phyloP scores from a whole-genome alignment of 139 green algal genomes.

The Chlamydomonas incerta region DNA sequence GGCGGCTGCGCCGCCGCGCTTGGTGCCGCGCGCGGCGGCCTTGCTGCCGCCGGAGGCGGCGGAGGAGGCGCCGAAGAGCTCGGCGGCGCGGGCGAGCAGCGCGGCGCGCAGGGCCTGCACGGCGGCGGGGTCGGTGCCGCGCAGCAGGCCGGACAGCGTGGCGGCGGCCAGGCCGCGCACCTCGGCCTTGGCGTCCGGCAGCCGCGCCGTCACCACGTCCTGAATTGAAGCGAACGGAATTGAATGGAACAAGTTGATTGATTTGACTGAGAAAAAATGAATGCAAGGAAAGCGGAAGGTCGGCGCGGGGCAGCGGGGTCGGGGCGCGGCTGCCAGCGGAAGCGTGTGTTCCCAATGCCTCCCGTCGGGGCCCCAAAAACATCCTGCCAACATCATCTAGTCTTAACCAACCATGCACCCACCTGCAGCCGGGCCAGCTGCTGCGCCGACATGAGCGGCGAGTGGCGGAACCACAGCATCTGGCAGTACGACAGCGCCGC shows the following conservation, averaged over 20 bases:
- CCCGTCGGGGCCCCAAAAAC: too few relatives aligned
- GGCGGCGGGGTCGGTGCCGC: slow-evolving; percentile 52
- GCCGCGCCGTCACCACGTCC: slow-evolving; percentile 60
- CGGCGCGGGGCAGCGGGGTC: too few relatives aligned
- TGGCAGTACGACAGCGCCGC: slow-evolving; percentile 78
- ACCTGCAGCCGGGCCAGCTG: slow-evolving; percentile 43
- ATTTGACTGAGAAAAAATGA: too few relatives aligned
- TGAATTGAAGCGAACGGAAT: slow-evolving; percentile 1
- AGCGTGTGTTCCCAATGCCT: too few relatives aligned
- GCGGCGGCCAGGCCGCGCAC: slow-evolving; percentile 73
- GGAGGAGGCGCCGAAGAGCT: slow-evolving; percentile 56
- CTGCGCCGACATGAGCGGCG: slow-evolving; percentile 68
- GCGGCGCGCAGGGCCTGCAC: slow-evolving; percentile 49
- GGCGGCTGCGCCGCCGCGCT: neutral
- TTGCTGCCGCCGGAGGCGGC: neutral
- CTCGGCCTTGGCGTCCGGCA: slow-evolving; percentile 79
- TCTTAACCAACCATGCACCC: neutral
- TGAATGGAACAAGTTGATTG: neutral
- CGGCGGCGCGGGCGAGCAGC: slow-evolving; percentile 55
- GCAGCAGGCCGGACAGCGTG: slow-evolving; percentile 81
- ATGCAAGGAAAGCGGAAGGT: too few relatives aligned
- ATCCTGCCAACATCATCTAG: too few relatives aligned
- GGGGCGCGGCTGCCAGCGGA: too few relatives aligned
- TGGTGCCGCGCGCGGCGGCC: too few relatives aligned
- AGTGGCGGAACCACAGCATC: slow-evolving; percentile 88